These are phyloP conservation scores for Xerocomellus intermedius DNA, from an alignment of 768 basidiomycete species.

Conservation along the genomic window DNA sequence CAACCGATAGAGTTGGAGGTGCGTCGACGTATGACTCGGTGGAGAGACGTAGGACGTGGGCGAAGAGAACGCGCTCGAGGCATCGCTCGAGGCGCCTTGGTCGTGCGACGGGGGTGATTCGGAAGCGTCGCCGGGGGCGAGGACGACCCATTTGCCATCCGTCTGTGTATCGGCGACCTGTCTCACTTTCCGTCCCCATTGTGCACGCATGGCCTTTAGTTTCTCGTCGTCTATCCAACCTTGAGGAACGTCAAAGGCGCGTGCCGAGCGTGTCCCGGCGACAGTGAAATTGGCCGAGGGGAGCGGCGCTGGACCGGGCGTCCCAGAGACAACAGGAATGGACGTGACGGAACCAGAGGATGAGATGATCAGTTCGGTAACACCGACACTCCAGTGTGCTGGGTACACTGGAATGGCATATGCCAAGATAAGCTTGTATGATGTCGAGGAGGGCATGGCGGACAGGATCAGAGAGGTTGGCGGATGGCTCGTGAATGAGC, in stretches of 20 bases:
- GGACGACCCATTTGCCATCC: conserved; percentile 83
- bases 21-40: conserved; percentile 46
- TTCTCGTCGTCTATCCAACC: conserved; percentile 72
- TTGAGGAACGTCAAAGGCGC: conserved; percentile 67
- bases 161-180: conserved; percentile 74
- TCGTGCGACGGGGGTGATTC: conserved; percentile 11
- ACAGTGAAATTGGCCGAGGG: conserved; percentile 44
- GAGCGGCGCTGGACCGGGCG: conserved; percentile 10
- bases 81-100: conserved; percentile 19
- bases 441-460: conserved; percentile 46
- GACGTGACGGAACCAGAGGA: conserved; percentile 18
- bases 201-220: conserved; percentile 62
- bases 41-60: conserved; percentile 31
- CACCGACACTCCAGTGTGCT: conserved; percentile 74
- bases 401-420: conserved; percentile 81
- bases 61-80: conserved; percentile 26
- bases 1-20: conserved; percentile 74
- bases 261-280: conserved; percentile 57
- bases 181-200: conserved; percentile 74
- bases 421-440: conserved; percentile 72
- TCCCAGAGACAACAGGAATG: neutral
- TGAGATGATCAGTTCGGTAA: conserved; percentile 72
- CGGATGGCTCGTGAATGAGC: conserved; percentile 76
- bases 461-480: conserved; percentile 82
- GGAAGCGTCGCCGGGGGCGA: conserved; percentile 56